Evolutionary conservation across 805 yeast genomes (phyloP), one percentile per base, ranked within the genome.

Genomic region (Wickerhamomyces chaumierensis): DNA sequence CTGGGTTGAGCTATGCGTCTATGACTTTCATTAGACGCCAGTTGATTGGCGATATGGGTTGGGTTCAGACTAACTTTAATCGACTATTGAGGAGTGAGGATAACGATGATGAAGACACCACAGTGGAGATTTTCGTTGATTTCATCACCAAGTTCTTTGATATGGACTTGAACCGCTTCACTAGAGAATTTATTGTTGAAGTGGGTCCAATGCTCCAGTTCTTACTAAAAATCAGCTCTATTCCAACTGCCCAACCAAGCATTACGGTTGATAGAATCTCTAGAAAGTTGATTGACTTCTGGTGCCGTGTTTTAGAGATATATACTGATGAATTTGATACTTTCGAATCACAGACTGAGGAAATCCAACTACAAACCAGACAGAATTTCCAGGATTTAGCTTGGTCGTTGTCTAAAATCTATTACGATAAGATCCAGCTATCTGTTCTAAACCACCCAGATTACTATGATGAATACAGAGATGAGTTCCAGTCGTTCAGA

Each of bases 401-500:
- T 42, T 61, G 60, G 25, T 65, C 67, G 42, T 69, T 84, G 3
- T 67, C 84, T 17, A 62, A 60, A 18, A 67, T 77, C 2, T 86
- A 84, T 56, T 80, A 92, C 79, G 62, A 66, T 3, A 85, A 86
- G 48, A 65, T 76, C 3, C 79, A 73, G 36, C 52, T 72, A 9
- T 18, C 42, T n/a, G 48, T 57, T 36, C 52, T 70, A 18, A 64
- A 62, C 16, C 58, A 63, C 15, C 48, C 58, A 4, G 43, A 58
- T 7, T 65, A 63, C 29, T 52, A 56, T 5, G 49, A 51, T 7
- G 58, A 56, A 1, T 55, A 55, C 2, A 49, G 48, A 15, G 51
- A 50, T 18, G 94, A 81, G 46, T 84, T 87, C 49, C 58, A 60
- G 18, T 68, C 75, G 19, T 90, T 75, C 56, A 69, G 96, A 48